Conservation (phyloP, 108 stramenopile genomes). For the Poteriospumella lacustris region DNA sequence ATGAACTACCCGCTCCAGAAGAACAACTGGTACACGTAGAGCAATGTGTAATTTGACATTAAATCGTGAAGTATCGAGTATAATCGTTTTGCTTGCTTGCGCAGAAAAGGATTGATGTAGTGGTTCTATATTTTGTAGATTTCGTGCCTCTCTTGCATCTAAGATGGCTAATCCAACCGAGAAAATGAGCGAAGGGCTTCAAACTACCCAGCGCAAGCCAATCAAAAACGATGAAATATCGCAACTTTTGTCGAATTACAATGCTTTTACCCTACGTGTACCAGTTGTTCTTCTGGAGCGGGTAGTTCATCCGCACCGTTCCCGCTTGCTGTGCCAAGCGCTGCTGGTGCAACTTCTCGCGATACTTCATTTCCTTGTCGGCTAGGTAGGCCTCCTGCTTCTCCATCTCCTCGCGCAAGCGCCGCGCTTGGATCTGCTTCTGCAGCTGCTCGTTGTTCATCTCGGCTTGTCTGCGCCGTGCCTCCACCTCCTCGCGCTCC, state of each 20-base stretch:
- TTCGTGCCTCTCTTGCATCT: too few relatives aligned
- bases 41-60: too few relatives aligned
- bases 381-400: slow-evolving; percentile 24
- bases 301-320: neutral
- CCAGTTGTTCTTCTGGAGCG: slow-evolving; percentile 7
- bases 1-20: neutral
- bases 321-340: slow-evolving; percentile 15
- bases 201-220: too few relatives aligned
- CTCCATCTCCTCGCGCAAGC: neutral
- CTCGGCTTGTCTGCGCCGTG: neutral
- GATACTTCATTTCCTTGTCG: slow-evolving; percentile 10
- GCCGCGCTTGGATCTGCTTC: neutral
- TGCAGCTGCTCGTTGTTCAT: neutral
- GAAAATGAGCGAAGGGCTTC: too few relatives aligned
- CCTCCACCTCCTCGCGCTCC: slow-evolving; percentile 1
- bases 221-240: too few relatives aligned
- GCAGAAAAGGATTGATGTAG: too few relatives aligned
- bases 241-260: too few relatives aligned
- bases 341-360: neutral
- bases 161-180: too few relatives aligned
- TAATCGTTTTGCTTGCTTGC: too few relatives aligned
- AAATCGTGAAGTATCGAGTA: too few relatives aligned
- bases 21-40: slow-evolving; percentile 18
- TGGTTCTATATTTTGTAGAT: too few relatives aligned
- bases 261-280: slow-evolving; percentile 6